A percentile compares a stretch with the other conserved stretches of the same genome.
Conservation (phyloP, 805 yeast species). For the Kodamaea sagamina region DNA sequence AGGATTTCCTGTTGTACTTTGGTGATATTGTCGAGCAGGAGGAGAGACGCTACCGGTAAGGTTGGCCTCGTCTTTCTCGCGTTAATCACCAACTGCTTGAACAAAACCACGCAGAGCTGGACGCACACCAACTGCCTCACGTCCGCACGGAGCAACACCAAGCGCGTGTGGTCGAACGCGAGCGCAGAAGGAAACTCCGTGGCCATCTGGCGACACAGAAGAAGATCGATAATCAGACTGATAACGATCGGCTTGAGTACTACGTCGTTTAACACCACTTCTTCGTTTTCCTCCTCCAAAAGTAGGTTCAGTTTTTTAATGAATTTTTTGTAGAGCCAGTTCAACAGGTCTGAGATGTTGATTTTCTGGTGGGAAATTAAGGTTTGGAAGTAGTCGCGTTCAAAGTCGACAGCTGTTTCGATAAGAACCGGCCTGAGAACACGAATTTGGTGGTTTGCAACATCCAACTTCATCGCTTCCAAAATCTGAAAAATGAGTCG, state of each 20-base stretch:
- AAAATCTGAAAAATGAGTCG: constrained; percentile 76
- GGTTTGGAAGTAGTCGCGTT: constrained; percentile 73
- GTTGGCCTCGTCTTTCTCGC: constrained; percentile 17
- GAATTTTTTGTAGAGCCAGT: constrained; percentile 59
- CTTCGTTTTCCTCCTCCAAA: constrained; percentile 16
- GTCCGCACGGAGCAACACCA: constrained; percentile 78
- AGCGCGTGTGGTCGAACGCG: constrained; percentile 80
- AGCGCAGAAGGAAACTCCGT: constrained; percentile 81
- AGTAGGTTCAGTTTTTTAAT: constrained; percentile 19
- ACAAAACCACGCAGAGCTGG: constrained; percentile 69
- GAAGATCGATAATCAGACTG: constrained; percentile 57
- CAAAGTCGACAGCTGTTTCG: constrained; percentile 86
- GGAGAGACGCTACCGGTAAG: constrained; percentile 26
- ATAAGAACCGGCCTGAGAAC: constrained; percentile 79
- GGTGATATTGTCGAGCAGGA: constrained; percentile 39
- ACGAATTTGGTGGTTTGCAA: constrained; percentile 91
- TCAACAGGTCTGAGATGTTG: constrained; percentile 58
- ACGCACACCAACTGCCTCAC: constrained; percentile 82
- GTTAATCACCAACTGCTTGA: constrained; percentile 59
- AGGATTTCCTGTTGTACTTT: constrained; percentile 68
- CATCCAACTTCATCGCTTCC: constrained; percentile 93
- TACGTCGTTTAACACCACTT: constrained; percentile 18
- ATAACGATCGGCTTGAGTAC: constrained; percentile 43
- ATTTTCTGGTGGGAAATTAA: constrained; percentile 56
- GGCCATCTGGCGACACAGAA: constrained; percentile 79